phyloP scores from a whole-genome alignment of 768 basidiomycete genomes.

The Trametes villosa region DNA sequence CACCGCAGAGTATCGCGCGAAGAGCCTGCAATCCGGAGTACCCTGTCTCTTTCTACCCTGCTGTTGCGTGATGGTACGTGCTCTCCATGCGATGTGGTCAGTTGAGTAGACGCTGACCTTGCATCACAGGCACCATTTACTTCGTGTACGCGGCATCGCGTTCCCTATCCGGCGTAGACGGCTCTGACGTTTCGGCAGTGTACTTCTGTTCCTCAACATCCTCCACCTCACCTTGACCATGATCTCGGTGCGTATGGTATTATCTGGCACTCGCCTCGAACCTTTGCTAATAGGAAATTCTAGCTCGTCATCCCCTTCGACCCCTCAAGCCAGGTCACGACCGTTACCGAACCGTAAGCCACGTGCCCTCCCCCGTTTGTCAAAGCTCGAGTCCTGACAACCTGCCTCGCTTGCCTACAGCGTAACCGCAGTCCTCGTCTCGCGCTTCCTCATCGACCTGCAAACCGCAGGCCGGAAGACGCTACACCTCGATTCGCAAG shows the following conservation, averaged over 20 bases:
- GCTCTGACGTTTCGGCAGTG: neutral
- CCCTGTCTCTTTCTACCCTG: neutral
- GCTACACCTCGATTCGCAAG: too few relatives aligned
- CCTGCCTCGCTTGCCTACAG: neutral
- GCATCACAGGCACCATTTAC: neutral
- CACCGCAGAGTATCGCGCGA: neutral
- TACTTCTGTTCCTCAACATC: neutral
- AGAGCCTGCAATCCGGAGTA: neutral
- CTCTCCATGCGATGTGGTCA: neutral
- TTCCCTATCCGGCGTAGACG: neutral
- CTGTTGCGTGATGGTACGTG: neutral
- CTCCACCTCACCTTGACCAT: neutral
- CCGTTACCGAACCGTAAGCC: neutral
- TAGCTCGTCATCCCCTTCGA: neutral
- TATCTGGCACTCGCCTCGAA: too few relatives aligned
- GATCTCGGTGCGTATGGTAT: neutral
- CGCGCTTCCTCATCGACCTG: neutral
- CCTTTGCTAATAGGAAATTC: neutral
- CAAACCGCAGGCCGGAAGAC: neutral
- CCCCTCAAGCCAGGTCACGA: neutral
- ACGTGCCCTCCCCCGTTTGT: neutral
- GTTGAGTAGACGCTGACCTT: neutral
- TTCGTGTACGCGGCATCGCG: neutral
- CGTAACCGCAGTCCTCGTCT: neutral
- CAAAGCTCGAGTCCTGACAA: neutral